Evolutionary conservation across 73 alveolate species (phyloP), one percentile per base, ranked within the genome.

Genomic region (Paramecium sexaurelia): DNA sequence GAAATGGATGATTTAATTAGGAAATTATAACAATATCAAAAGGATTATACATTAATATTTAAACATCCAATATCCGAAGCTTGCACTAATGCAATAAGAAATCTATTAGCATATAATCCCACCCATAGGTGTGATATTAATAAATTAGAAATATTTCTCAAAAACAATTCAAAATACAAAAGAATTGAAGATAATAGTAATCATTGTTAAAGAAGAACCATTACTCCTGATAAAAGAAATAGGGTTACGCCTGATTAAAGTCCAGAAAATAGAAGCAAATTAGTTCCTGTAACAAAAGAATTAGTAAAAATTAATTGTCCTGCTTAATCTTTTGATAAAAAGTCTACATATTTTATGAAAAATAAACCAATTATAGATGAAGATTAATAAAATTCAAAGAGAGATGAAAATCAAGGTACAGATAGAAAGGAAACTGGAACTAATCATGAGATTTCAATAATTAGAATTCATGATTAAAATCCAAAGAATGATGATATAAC

Each of bases 21-120:
- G 22, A 41, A 41, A 45, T 24, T 41, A 20, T 7, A 78, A 78
- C 22, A 39, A 39, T 78, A 41, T 43, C 32, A 20, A 41, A 36
- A 26, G 73, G 90, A 78, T 35, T 71, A 71, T 71, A 71, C 37
- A 11, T 36, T 71, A 36, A 19, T 71, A n/a, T 71, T 71, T 36
- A 71, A 71, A 37, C 27, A 37, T 35, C 29, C n/a, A 13, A 15
- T 71, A 11, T 61, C 82, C 8, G 45, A 61, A 61, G 82, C 45
- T 3, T 27, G 22, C 7, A 61, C 47, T 4, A 22, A 35, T 33
- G 36, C 55, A 3, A 71, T 71, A 5, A 71, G 85, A 32, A 71
- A 71, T 71, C 19, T 71, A 36, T 71, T 71, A 71, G 86, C 86
- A 1, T 71, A 71, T 37, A 11, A 71, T 1, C 86, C 86, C 10